Base-by-base conservation (phyloP, 1,284 basidiomycete genomes). In the Ceratobasidium theobromae region DNA sequence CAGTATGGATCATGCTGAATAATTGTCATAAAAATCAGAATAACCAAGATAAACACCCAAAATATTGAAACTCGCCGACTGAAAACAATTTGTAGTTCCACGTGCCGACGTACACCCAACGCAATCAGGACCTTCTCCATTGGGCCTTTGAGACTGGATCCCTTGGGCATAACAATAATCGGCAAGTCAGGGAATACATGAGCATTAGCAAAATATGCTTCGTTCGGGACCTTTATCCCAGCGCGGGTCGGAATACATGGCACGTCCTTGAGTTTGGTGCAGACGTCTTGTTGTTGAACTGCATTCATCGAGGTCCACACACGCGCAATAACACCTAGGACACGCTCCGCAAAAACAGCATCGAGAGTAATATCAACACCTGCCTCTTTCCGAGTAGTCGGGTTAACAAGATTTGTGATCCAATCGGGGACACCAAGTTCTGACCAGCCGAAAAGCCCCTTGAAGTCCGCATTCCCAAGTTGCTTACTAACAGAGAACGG, bases 151-250 rank as follows among this genome's bases (percentile, higher is more conserved):
- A 96, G 81, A 0, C 75, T 70, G 0, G 77, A 72, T 1, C 84
- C 85, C 11, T 88, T 90, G 0, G 93, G 85, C 52, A 98, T 78
- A 1, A 81, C 83, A 1, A 96, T 86, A 28, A 95, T 84, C 0
- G 93, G 87, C 23, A 98, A 79, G 75, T 99, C 95, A 12, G 86
- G 83, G 75, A 99, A 98, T 9, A 98, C 80, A 69, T 92, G 85
- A 38, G 91, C 93, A 70, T 86, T 93, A 23, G 89, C 80, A 75
- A 98, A 95, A 77, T 99, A 99, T 4, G 93, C 82, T 67, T 95
- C 85, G 5, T 79, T 77, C 0, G 96, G 92, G 64, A 76, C 72
- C 72, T 85, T 87, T 79, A 96, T 82, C 5, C 95, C 95, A 16
- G 78, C 77, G 2, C 87, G 86, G 0, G 95, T 96, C 0, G 89